phyloP scores from a whole-genome alignment of 148 eudicot species.

The Dysphania ambrosioides region DNA sequence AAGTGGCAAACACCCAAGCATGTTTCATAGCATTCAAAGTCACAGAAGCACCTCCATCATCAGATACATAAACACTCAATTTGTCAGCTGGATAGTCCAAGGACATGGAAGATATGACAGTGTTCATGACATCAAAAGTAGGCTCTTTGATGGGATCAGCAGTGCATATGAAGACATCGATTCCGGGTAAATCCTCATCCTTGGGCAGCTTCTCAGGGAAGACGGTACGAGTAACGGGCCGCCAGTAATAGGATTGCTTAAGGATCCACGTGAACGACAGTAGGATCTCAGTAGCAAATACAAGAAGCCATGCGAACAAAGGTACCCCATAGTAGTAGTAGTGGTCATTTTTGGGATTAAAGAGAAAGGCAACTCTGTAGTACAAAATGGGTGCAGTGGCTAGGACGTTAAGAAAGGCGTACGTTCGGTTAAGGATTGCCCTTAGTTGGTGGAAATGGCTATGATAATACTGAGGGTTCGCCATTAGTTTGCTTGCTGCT shows the following conservation, averaged over 20 bases:
- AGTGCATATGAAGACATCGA: slow-evolving; percentile 57
- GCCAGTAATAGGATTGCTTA: slow-evolving; percentile 36
- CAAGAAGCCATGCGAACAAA: slow-evolving; percentile 26
- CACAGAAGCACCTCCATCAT: slow-evolving; percentile 43
- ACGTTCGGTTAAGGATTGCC: no score
- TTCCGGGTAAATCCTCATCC: slow-evolving; percentile 45
- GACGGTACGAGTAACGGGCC: slow-evolving; percentile 37
- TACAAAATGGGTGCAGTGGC: slow-evolving; percentile 34
- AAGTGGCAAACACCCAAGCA: slow-evolving; percentile 41
- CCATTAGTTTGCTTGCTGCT: no score
- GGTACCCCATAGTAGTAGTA: slow-evolving; percentile 7
- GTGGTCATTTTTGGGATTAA: background rate
- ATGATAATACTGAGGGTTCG: no score
- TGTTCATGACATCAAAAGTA: slow-evolving; percentile 48
- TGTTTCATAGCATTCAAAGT: slow-evolving; percentile 42
- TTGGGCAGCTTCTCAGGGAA: slow-evolving; percentile 38
- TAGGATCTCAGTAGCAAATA: slow-evolving; percentile 38
- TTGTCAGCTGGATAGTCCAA: slow-evolving; percentile 46
- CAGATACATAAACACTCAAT: slow-evolving; percentile 44
- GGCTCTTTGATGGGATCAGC: slow-evolving; percentile 56
- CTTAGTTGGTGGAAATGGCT: no score
- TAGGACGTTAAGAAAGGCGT: slow-evolving; percentile 23
- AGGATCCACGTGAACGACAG: slow-evolving; percentile 40
- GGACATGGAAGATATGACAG: slow-evolving; percentile 48
- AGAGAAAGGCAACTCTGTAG: slow-evolving; percentile 28